Evolutionary conservation across 768 basidiomycete genomes (phyloP).

Genomic region (Pleurotus giganteus): DNA sequence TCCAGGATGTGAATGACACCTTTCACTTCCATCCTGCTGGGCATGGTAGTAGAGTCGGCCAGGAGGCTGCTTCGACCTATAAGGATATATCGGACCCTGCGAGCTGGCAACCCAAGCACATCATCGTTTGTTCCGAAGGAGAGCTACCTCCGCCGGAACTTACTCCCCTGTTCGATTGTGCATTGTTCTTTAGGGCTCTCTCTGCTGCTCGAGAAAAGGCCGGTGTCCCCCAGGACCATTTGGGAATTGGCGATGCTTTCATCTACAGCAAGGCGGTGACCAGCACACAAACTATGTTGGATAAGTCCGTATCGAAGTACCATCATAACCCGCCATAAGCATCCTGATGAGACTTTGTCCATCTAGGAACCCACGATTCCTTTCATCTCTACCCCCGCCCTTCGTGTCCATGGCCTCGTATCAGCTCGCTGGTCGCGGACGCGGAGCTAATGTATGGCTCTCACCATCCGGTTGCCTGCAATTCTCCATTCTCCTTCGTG

Average conservation of each 20-base stretch:
- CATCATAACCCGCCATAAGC: background rate
- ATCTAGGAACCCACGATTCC: conserved; percentile 71
- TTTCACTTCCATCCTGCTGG: conserved; percentile 54
- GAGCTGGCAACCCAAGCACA: conserved; percentile 46
- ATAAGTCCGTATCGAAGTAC: conserved; percentile 60
- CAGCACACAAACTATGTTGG: conserved; percentile 92
- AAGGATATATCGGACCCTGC: conserved; percentile 24
- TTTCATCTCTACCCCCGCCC: conserved; percentile 69
- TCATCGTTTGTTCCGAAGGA: conserved; percentile 51
- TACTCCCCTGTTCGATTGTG: conserved; percentile 75
- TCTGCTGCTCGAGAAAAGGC: conserved; percentile 27
- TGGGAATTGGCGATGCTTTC: conserved; percentile 74
- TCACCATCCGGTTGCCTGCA: conserved; percentile 89
- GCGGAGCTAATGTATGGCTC: conserved; percentile 89
- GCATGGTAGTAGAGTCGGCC: conserved; percentile 29
- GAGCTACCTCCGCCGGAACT: conserved; percentile 45
- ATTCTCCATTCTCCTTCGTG: conserved; percentile 72
- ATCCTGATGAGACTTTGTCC: conserved; percentile 3
- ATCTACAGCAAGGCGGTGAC: conserved; percentile 89
- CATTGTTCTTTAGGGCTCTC: conserved; percentile 57
- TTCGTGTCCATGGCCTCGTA: conserved; percentile 82
- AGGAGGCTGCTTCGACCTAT: conserved; percentile 17
- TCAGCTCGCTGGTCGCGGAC: conserved; percentile 85
- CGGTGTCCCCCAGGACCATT: conserved; percentile 25
- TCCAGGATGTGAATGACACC: conserved; percentile 70